Conservation (phyloP, 2,329 filamentous ascomycete species). For the Monosporascus sp. region DNA sequence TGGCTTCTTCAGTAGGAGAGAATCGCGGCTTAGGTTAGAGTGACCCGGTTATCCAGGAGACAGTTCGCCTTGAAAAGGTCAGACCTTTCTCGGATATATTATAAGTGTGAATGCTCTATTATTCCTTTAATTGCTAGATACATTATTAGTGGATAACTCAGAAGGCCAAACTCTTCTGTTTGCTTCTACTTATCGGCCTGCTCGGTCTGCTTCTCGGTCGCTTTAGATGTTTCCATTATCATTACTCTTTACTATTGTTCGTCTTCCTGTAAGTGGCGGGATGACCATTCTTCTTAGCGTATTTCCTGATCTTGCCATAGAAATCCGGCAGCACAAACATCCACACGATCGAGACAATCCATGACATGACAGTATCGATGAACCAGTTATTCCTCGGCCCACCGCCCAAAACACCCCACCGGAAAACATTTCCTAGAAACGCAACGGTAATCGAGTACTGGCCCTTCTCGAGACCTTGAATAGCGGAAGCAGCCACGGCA, state of each 20-base stretch:
- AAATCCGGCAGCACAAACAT: conserved; percentile 53
- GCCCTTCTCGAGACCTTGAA: conserved; percentile 73
- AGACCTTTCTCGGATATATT: no score
- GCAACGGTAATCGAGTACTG: conserved; percentile 75
- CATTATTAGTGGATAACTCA: no score
- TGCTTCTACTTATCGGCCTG: no score
- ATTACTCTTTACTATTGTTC: conserved; percentile 14
- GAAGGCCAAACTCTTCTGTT: no score
- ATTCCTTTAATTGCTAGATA: no score
- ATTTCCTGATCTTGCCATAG: conserved; percentile 52
- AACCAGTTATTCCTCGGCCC: conserved; percentile 54
- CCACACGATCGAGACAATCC: conserved; percentile 50
- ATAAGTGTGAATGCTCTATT: no score
- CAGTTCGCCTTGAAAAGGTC: no score
- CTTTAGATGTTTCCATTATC: not conserved
- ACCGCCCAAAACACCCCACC: conserved; percentile 53
- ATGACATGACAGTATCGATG: conserved; percentile 52
- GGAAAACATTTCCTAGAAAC: conserved; percentile 67
- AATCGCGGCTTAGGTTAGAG: no score
- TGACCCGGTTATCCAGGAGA: no score
- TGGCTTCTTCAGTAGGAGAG: no score
- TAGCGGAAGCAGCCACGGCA: conserved; percentile 64
- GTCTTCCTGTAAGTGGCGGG: conserved; percentile 42
- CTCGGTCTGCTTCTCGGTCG: no score
- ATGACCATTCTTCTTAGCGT: conserved; percentile 53